These are phyloP conservation scores for Heritiera littoralis DNA, from an alignment of 345 rosid genomes.

Conservation along the genomic window DNA sequence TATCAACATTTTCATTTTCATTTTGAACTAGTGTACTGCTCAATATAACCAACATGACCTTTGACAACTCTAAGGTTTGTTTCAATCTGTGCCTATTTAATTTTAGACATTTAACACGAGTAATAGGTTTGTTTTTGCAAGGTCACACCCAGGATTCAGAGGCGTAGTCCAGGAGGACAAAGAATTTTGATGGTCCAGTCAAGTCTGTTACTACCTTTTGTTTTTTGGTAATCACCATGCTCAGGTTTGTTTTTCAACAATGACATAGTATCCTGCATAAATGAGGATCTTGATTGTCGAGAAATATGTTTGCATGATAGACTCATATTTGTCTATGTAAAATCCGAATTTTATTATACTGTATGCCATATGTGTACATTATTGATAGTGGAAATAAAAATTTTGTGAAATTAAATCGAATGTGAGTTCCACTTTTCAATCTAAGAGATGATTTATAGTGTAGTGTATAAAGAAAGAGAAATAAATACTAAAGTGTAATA, in stretches of 20 bases:
- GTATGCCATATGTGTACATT: too few species aligned
- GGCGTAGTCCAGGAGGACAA: not conserved
- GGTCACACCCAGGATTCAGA: not conserved
- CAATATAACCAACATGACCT: too few species aligned
- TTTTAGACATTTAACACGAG: not conserved
- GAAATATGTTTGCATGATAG: conserved; percentile 80
- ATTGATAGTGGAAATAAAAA: too few species aligned
- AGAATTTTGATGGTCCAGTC: not conserved
- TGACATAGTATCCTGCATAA: conserved; percentile 33
- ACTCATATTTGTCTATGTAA: conserved; percentile 89
- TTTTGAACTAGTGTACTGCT: not conserved
- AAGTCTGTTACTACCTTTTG: not conserved
- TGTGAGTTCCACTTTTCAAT: too few species aligned
- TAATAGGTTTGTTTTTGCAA: not conserved
- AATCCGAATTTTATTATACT: too few species aligned
- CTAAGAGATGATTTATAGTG: too few species aligned
- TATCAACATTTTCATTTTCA: not conserved
- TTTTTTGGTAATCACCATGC: not conserved
- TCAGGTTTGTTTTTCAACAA: not conserved
- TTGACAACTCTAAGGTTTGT: too few species aligned
- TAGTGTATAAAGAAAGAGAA: too few species aligned
- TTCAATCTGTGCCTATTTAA: not conserved
- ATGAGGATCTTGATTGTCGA: conserved; percentile 91
- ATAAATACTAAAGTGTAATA: too few species aligned
- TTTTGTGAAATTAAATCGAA: too few species aligned